These are phyloP conservation scores for Crotalaria pallida DNA, from an alignment of 306 rosid species.

Conservation along the genomic window DNA sequence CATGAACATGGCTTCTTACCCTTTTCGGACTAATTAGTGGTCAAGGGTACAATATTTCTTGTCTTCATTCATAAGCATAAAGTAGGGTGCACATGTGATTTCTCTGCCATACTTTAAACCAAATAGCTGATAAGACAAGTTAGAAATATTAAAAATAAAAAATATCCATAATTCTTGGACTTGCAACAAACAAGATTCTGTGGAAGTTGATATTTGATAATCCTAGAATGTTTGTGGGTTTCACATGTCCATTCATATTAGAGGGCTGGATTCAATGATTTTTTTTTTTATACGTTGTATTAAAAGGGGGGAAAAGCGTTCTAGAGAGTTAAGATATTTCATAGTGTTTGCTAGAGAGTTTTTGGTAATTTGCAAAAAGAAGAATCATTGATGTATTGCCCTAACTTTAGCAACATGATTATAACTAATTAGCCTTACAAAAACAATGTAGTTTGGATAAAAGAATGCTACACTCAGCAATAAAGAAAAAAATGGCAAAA, in stretches of 20 bases:
- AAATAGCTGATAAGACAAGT: not conserved
- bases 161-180: not conserved
- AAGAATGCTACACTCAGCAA: not conserved
- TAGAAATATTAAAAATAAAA: not conserved
- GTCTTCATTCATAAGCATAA: not conserved
- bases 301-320: not conserved
- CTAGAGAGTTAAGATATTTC: not conserved
- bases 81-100: not conserved
- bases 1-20: not conserved
- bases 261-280: not conserved
- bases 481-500: not conserved
- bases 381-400: constrained; percentile 18
- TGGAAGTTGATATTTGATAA: not conserved
- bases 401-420: constrained; percentile 7
- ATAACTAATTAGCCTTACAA: not conserved
- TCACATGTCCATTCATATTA: not conserved
- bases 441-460: constrained; percentile 17
- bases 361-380: not conserved
- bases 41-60: constrained; percentile 21
- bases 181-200: not conserved
- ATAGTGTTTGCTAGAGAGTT: not conserved
- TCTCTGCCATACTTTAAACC: not conserved
- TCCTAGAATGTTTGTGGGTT: not conserved
- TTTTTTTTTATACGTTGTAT: not conserved
- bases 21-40: not conserved